These are phyloP conservation scores for Eucalyptus polybractea DNA, from an alignment of 345 rosid species.

Conservation along the genomic window DNA sequence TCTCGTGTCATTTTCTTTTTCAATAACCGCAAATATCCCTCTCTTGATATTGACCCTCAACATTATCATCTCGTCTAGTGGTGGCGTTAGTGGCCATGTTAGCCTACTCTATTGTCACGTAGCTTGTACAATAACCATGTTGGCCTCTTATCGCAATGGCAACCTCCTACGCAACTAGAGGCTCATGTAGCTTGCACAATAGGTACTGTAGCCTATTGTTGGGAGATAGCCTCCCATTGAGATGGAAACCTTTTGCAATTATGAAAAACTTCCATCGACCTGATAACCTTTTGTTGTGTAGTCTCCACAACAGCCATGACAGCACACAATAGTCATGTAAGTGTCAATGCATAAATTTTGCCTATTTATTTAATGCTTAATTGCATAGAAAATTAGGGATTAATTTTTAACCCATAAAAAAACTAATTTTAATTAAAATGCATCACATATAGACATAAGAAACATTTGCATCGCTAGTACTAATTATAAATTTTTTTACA, in stretches of 20 bases:
- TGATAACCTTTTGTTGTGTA: background rate
- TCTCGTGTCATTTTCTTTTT: background rate
- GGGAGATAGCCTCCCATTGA: background rate
- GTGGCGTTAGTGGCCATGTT: background rate
- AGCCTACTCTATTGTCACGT: background rate
- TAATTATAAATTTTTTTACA: fast-evolving
- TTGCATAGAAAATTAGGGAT: fast-evolving
- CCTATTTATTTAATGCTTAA: no score
- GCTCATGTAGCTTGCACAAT: background rate
- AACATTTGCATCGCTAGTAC: background rate
- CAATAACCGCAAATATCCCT: background rate
- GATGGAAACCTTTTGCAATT: background rate
- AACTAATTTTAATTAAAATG: no score
- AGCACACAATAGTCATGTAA: background rate
- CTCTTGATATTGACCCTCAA: background rate
- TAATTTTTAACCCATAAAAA: no score
- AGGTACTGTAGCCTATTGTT: fast-evolving
- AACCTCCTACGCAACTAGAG: background rate
- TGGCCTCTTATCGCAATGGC: background rate
- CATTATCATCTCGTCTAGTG: background rate
- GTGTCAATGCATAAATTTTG: background rate
- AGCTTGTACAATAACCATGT: background rate
- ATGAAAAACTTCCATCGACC: background rate
- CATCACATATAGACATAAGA: background rate
- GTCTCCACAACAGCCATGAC: background rate